phyloP scores from a whole-genome alignment of 495 filamentous ascomycete genomes.

The Tuber indicum region DNA sequence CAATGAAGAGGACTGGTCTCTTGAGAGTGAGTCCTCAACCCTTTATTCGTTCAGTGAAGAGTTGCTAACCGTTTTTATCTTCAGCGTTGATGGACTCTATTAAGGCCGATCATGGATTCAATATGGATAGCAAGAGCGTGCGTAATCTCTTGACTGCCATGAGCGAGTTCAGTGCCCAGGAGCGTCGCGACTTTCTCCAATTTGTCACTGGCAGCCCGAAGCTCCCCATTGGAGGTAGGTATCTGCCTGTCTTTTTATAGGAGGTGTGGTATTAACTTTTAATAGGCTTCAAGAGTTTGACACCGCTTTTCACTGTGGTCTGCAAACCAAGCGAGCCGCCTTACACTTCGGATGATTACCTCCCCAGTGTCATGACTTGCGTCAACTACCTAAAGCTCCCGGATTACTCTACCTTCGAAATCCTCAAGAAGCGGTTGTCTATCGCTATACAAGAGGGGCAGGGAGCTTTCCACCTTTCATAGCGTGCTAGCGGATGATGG shows the following conservation, averaged over 20 bases:
- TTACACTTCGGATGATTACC: conserved; percentile 90
- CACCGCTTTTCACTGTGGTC: conserved; percentile 96
- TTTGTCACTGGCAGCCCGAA: conserved; percentile 98
- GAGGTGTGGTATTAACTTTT: conserved; percentile 22
- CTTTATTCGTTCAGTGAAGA: not conserved
- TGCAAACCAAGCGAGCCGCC: conserved; percentile 96
- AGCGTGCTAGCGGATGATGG: conserved; percentile 41
- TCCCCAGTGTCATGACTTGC: conserved; percentile 99
- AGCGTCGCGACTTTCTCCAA: conserved; percentile 92
- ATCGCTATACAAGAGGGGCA: conserved; percentile 95
- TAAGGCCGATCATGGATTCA: conserved; percentile 99
- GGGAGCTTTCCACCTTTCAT: conserved; percentile 96
- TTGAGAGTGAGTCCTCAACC: conserved; percentile 68
- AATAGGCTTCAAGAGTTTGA: conserved; percentile 89
- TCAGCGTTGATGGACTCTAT: conserved; percentile 92
- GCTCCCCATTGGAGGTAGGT: conserved; percentile 92
- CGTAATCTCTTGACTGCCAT: conserved; percentile 89
- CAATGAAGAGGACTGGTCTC: conserved; percentile 93
- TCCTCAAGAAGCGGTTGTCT: conserved; percentile 66
- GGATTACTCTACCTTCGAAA: conserved; percentile 77
- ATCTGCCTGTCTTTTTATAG: not conserved
- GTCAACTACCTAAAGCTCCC: conserved; percentile 99
- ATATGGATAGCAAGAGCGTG: conserved; percentile 97
- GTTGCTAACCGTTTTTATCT: conserved; percentile 28
- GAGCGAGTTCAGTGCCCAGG: conserved; percentile 69